phyloP scores from a whole-genome alignment of 192 early-diverging fungal genomes.

The Ambispora gerdemannii region DNA sequence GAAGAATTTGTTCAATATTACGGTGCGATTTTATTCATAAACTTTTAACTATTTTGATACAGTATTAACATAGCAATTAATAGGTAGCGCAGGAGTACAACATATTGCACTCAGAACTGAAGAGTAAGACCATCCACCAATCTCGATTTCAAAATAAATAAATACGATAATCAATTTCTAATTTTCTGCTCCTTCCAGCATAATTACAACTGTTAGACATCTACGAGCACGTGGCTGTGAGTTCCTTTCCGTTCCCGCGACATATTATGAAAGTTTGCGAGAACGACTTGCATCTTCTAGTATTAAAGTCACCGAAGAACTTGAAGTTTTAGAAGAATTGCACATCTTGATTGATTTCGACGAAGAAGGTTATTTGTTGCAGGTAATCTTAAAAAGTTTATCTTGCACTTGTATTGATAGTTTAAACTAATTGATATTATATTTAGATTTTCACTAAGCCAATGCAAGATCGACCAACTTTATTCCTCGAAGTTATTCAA shows the following conservation, averaged over 20 bases:
- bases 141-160: not conserved
- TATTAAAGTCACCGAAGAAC: slow-evolving; percentile 74
- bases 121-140: slow-evolving; percentile 24
- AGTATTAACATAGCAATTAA: slow-evolving; percentile 2
- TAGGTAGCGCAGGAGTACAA: slow-evolving; percentile 75
- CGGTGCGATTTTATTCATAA: slow-evolving; percentile 56
- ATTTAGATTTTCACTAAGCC: slow-evolving; percentile 80
- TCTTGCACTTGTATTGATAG: too few relatives aligned
- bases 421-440: not conserved
- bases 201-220: slow-evolving; percentile 77
- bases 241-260: slow-evolving; percentile 79
- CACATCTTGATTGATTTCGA: slow-evolving; percentile 96
- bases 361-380: slow-evolving; percentile 93
- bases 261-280: slow-evolving; percentile 87
- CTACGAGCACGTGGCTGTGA: slow-evolving; percentile 84
- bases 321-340: slow-evolving; percentile 79
- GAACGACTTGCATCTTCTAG: slow-evolving; percentile 66
- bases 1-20: slow-evolving; percentile 89
- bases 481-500: slow-evolving; percentile 98
- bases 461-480: slow-evolving; percentile 90
- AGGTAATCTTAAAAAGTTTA: too few relatives aligned
- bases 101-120: slow-evolving; percentile 92
- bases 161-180: not conserved
- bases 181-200: slow-evolving; percentile 42
- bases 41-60: too few relatives aligned